Percentiles rank a stretch among this genome's conserved stretches.
Evolutionary conservation across 1,284 basidiomycete genomes (phyloP).

Genomic region (Fomitopsis pinicola): DNA sequence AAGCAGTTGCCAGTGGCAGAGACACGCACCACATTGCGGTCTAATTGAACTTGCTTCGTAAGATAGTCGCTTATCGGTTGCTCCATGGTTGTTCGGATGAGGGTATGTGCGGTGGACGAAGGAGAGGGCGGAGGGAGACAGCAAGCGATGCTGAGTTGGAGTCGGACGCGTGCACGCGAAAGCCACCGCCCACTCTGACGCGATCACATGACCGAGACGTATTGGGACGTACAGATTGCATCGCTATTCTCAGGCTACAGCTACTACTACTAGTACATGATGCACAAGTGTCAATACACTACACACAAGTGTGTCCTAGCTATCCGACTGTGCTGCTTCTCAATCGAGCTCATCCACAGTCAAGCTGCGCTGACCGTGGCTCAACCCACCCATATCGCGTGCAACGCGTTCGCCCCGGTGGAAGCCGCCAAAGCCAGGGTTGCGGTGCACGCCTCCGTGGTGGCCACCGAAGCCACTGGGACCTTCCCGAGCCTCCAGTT

Average conservation of each 20-base stretch:
- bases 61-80: slow-evolving; percentile 49
- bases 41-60: slow-evolving; percentile 58
- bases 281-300: too few relatives aligned
- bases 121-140: not conserved
- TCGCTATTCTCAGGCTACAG: not conserved
- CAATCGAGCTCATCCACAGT: not conserved
- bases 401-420: too few relatives aligned
- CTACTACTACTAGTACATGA: not conserved
- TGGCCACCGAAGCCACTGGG: not conserved
- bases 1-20: not conserved
- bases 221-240: not conserved
- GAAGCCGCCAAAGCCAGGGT: too few relatives aligned
- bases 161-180: not conserved
- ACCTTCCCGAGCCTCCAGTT: not conserved
- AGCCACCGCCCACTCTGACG: not conserved
- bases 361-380: not conserved
- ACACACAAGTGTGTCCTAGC: too few relatives aligned
- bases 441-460: too few relatives aligned
- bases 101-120: not conserved
- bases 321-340: not conserved
- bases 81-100: slow-evolving; percentile 33
- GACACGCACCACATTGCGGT: slow-evolving; percentile 54
- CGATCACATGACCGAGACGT: not conserved
- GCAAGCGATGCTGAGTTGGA: not conserved
- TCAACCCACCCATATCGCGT: too few relatives aligned